Conservation (phyloP, 352 stramenopile genomes). For the Phytopythium delawarense region DNA sequence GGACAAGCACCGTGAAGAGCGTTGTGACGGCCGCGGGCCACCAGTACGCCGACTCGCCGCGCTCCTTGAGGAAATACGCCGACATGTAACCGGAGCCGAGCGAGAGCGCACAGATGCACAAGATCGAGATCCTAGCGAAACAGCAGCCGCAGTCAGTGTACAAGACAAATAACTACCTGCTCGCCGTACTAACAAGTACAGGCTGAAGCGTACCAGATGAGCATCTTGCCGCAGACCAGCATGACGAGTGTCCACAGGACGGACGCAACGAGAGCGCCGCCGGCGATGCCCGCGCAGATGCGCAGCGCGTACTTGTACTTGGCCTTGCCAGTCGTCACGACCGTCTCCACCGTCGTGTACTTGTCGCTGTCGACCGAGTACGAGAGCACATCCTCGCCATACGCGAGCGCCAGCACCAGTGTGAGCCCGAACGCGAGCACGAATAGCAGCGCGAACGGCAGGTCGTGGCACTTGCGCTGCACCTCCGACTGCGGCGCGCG, state of each 20-base stretch:
- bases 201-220: conserved; percentile 40
- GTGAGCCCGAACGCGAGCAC: conserved; percentile 19
- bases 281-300: conserved; percentile 43
- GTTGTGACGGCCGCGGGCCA: conserved; percentile 38
- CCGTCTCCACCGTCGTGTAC: conserved; percentile 6
- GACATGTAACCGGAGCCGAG: conserved; percentile 31
- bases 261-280: conserved; percentile 29
- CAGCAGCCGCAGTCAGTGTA: not conserved
- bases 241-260: conserved; percentile 51
- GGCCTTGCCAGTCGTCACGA: conserved; percentile 10
- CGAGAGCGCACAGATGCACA: conserved; percentile 34
- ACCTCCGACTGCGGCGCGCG: conserved; percentile 19
- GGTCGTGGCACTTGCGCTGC: conserved; percentile 21
- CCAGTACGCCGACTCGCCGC: conserved; percentile 39
- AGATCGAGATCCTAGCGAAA: conserved; percentile 30
- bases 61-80: conserved; percentile 36
- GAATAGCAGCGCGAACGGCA: conserved; percentile 24
- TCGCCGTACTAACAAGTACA: not conserved
- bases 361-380: conserved; percentile 9
- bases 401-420: conserved; percentile 19
- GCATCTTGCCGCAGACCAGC: conserved; percentile 48
- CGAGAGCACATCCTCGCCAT: conserved; percentile 23
- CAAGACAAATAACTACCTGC: not conserved
- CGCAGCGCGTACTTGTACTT: conserved; percentile 58
- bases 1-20: conserved; percentile 38